A percentile compares a stretch with the other conserved stretches of the same genome.
phyloP scores from a whole-genome alignment of 768 basidiomycete genomes.

The Collybia mongolica region DNA sequence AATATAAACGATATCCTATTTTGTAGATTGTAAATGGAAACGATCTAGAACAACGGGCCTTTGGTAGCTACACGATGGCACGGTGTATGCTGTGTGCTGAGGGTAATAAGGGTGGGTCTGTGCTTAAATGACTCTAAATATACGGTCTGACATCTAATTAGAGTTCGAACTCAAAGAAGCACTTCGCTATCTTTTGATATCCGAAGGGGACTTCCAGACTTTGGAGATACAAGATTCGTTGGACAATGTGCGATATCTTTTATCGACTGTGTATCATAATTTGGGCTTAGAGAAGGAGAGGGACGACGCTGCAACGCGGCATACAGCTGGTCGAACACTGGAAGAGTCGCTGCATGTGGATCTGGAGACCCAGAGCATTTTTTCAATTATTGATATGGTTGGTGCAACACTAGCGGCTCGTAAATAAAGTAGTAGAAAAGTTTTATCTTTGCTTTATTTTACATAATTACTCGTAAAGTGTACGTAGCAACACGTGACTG shows the following conservation, averaged over 20 bases:
- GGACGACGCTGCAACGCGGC: slow-evolving; percentile 50
- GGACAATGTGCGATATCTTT: slow-evolving; percentile 70
- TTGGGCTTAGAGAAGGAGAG: slow-evolving; percentile 54
- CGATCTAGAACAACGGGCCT: slow-evolving; percentile 74
- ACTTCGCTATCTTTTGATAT: slow-evolving; percentile 55
- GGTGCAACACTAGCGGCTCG: slow-evolving; percentile 51
- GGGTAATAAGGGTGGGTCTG: slow-evolving; percentile 40
- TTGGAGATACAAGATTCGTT: slow-evolving; percentile 60
- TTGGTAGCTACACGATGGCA: slow-evolving; percentile 71
- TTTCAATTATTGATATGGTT: slow-evolving; percentile 57
- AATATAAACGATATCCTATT: not conserved
- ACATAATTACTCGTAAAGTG: slow-evolving; percentile 1
- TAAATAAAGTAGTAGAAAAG: slow-evolving; percentile 15
- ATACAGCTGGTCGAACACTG: slow-evolving; percentile 41
- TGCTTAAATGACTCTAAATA: not conserved
- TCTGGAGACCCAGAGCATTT: slow-evolving; percentile 50
- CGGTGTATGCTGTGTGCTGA: slow-evolving; percentile 70
- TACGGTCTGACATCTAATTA: slow-evolving; percentile 10
- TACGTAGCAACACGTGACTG: no score
- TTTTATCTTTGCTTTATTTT: no score
- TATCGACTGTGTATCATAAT: slow-evolving; percentile 73
- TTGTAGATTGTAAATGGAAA: slow-evolving; percentile 64
- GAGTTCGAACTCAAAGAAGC: slow-evolving; percentile 52
- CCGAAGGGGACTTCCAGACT: slow-evolving; percentile 63
- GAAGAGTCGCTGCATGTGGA: slow-evolving; percentile 44